Conservation (phyloP, 306 rosid species). For the Hippophae gyantsensis region DNA sequence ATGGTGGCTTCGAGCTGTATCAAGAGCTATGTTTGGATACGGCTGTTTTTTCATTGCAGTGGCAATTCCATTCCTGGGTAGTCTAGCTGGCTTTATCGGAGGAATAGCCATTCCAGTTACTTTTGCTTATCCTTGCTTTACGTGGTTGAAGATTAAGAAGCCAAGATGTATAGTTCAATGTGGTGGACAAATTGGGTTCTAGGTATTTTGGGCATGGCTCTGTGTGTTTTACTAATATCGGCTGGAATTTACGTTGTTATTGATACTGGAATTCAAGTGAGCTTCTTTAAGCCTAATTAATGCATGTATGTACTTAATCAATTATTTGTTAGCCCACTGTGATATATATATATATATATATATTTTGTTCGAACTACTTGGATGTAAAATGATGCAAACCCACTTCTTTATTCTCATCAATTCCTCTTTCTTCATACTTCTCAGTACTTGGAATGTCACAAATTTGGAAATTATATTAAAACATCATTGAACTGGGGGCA, state of each 20-base stretch:
- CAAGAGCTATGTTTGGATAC: conserved; percentile 24
- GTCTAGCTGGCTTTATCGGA: conserved; percentile 28
- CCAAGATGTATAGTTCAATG: conserved; percentile 12
- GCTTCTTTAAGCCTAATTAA: conserved; percentile 33
- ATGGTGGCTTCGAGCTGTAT: conserved; percentile 27
- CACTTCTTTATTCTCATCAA: too few relatives aligned
- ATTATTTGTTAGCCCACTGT: neutral
- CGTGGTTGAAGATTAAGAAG: conserved; percentile 34
- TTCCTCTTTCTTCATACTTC: too few relatives aligned
- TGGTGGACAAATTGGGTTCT: conserved; percentile 35
- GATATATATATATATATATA: neutral
- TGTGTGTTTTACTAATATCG: conserved; percentile 14
- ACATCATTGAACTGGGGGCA: neutral
- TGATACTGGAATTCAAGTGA: conserved; percentile 22
- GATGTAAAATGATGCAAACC: too few relatives aligned
- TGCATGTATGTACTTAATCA: neutral
- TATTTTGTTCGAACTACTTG: neutral
- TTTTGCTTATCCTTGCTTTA: conserved; percentile 32
- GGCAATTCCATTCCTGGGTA: conserved; percentile 28
- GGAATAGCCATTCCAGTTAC: conserved; percentile 30
- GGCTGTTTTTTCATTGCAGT: conserved; percentile 22
- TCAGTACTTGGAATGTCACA: too few relatives aligned
- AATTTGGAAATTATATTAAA: neutral
- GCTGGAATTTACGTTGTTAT: conserved; percentile 26
- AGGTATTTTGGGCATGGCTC: conserved; percentile 20